A percentile compares a stretch with the other conserved stretches of the same genome.
Conservation (phyloP, 768 basidiomycete genomes). For the Boletus huronensis region DNA sequence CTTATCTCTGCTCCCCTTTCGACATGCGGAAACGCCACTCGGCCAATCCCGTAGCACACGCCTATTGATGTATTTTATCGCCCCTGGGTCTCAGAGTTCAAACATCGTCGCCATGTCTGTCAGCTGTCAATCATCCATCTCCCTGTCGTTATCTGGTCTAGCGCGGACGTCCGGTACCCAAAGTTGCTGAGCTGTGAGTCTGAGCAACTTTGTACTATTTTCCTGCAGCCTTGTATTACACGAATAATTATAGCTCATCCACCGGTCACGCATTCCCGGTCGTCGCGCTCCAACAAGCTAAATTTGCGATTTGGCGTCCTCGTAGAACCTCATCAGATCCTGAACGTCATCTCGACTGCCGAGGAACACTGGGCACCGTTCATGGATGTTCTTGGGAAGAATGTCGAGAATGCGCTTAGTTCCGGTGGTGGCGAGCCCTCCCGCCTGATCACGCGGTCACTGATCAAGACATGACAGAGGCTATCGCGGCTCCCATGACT, state of each 20-base stretch:
- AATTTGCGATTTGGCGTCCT: constrained; percentile 29
- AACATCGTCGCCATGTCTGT: not conserved
- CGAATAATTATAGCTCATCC: not conserved
- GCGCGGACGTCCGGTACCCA: not conserved
- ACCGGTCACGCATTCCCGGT: not conserved
- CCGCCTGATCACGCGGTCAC: constrained; percentile 57
- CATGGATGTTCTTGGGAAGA: constrained; percentile 80
- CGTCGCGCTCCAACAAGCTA: not conserved
- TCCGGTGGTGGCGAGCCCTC: constrained; percentile 95
- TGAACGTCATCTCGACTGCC: constrained; percentile 91
- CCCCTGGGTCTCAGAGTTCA: not conserved
- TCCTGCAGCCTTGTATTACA: constrained; percentile 5
- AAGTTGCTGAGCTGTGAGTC: not conserved
- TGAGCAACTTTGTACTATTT: not conserved
- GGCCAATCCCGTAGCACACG: not conserved
- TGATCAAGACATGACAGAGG: not conserved
- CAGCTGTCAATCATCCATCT: not conserved
- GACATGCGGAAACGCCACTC: not conserved
- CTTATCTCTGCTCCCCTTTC: not conserved
- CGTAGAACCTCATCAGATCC: constrained; percentile 87
- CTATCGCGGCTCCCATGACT: constrained; percentile 15
- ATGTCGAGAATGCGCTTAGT: constrained; percentile 92
- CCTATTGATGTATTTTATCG: not conserved
- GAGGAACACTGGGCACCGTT: constrained; percentile 89
- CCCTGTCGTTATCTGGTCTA: not conserved